Percentiles rank a stretch among this genome's conserved stretches.
Conservation (phyloP, 805 yeast species). For the Priceomyces medius region DNA sequence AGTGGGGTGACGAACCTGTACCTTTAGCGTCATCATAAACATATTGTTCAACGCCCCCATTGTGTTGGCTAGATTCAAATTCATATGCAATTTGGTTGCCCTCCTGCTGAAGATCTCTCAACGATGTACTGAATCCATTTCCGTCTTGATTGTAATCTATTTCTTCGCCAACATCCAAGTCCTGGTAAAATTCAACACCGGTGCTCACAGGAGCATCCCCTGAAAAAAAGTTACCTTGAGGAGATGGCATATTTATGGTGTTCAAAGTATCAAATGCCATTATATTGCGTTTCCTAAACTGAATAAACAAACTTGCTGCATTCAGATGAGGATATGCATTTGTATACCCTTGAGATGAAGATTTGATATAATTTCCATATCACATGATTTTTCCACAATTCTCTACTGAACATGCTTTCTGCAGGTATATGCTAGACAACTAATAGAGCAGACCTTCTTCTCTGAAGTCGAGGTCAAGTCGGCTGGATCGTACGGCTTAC, state of each 20-base stretch:
- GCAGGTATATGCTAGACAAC: too few relatives aligned
- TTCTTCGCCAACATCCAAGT: neutral
- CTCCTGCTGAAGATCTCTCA: too few relatives aligned
- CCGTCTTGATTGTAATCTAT: slow-evolving; percentile 6
- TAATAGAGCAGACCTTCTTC: too few relatives aligned
- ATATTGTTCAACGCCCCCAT: neutral
- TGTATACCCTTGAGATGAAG: neutral
- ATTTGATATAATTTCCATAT: too few relatives aligned
- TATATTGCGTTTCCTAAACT: neutral
- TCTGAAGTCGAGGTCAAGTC: too few relatives aligned
- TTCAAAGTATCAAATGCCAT: neutral
- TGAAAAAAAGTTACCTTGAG: neutral
- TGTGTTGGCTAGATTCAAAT: too few relatives aligned
- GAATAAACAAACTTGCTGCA: too few relatives aligned
- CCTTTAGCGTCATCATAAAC: neutral
- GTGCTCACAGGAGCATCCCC: neutral
- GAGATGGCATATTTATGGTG: neutral
- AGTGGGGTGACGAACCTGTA: slow-evolving; percentile 4
- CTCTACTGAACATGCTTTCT: too few relatives aligned
- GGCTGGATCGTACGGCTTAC: too few relatives aligned
- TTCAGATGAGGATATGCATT: too few relatives aligned
- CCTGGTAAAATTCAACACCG: neutral
- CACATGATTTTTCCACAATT: too few relatives aligned
- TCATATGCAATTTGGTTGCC: neutral
- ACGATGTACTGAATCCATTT: too few relatives aligned